These are phyloP conservation scores for Alternaria sp. DNA, from an alignment of 2,329 filamentous ascomycete species.

Conservation along the genomic window DNA sequence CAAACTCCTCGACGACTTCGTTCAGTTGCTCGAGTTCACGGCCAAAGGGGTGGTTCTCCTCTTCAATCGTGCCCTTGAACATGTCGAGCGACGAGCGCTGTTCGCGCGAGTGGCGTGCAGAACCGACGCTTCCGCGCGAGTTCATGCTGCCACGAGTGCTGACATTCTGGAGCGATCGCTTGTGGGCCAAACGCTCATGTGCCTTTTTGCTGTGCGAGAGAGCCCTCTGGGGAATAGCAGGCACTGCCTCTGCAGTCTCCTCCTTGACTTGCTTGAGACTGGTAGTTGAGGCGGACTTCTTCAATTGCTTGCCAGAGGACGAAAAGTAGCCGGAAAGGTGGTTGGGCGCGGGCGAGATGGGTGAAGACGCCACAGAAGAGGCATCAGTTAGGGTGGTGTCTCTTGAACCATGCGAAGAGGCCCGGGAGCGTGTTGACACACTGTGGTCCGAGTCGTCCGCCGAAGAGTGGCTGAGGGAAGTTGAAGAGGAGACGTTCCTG, in stretches of 20 bases:
- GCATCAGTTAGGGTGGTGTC: constrained; percentile 71
- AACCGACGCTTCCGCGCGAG: constrained; percentile 57
- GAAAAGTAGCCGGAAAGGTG: constrained; percentile 66
- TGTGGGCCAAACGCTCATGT: constrained; percentile 75
- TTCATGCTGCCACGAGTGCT: constrained; percentile 17
- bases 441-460: constrained; percentile 76
- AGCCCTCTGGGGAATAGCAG: constrained; percentile 76
- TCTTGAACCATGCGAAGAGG: constrained; percentile 58
- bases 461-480: constrained; percentile 62
- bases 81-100: constrained; percentile 56
- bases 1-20: constrained; percentile 90
- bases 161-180: constrained; percentile 63
- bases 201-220: constrained; percentile 89
- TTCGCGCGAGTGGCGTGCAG: constrained; percentile 62
- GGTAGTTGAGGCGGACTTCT: constrained; percentile 49
- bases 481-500: constrained; percentile 53
- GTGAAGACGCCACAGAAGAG: constrained; percentile 57
- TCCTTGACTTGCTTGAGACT: constrained; percentile 39
- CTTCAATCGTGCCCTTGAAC: constrained; percentile 44
- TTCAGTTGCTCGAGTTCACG: constrained; percentile 90
- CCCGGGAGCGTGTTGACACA: constrained; percentile 53
- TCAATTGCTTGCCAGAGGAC: constrained; percentile 54
- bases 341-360: constrained; percentile 61
- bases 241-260: constrained; percentile 55
- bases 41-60: constrained; percentile 76